Evolutionary conservation across 2,329 filamentous ascomycete genomes (phyloP).

Genomic region (Exophiala mesophila): DNA sequence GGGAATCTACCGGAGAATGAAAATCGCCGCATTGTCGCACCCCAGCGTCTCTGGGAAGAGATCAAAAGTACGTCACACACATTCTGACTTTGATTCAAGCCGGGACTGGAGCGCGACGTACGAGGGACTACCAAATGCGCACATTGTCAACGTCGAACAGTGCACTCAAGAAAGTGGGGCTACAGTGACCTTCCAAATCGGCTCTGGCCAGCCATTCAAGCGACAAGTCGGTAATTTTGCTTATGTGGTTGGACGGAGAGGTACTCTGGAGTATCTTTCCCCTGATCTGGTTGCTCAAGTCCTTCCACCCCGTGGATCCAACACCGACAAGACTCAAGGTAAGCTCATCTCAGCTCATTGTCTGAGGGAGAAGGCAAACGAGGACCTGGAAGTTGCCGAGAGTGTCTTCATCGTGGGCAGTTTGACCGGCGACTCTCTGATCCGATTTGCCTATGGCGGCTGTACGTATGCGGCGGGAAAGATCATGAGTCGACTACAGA

Average conservation of each 20-base stretch:
- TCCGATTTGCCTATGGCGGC: slow-evolving; percentile 56
- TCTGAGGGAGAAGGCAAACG: slow-evolving; percentile 48
- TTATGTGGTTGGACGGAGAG: slow-evolving; percentile 55
- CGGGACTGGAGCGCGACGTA: slow-evolving; percentile 49
- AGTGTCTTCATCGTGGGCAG: slow-evolving; percentile 55
- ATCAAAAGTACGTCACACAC: slow-evolving; percentile 26
- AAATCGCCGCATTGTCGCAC: slow-evolving; percentile 40
- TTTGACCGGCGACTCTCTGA: slow-evolving; percentile 56
- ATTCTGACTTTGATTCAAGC: slow-evolving; percentile 42
- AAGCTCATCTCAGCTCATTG: slow-evolving; percentile 48
- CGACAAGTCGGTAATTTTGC: slow-evolving; percentile 47
- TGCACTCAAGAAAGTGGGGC: slow-evolving; percentile 28
- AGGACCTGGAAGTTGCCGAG: slow-evolving; percentile 49
- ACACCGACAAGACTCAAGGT: slow-evolving; percentile 17
- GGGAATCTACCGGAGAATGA: slow-evolving; percentile 57
- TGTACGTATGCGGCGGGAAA: slow-evolving; percentile 54
- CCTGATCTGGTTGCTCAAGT: slow-evolving; percentile 45
- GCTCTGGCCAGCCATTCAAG: slow-evolving; percentile 41
- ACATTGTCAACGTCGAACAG: slow-evolving; percentile 39
- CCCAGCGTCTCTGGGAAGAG: slow-evolving; percentile 24
- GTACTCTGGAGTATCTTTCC: slow-evolving; percentile 50
- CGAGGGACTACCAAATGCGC: slow-evolving; percentile 52
- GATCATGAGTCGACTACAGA: slow-evolving; percentile 35
- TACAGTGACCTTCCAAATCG: slow-evolving; percentile 40
- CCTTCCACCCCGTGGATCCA: slow-evolving; percentile 4